Conservation (phyloP, 116 monocot species). For the Dioscorea cayenensis region DNA sequence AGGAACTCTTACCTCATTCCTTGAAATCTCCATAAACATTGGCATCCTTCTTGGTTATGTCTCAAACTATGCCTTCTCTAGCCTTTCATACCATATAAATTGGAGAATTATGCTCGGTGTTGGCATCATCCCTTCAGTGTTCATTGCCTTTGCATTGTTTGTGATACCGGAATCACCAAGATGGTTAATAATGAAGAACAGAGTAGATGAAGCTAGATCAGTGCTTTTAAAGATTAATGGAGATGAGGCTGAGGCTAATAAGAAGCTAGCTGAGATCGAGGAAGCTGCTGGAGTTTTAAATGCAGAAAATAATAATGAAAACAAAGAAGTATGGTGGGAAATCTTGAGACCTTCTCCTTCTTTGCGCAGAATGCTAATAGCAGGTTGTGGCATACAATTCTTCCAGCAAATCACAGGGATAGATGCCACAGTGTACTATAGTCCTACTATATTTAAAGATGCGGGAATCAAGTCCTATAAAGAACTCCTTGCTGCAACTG, state of each 20-base stretch:
- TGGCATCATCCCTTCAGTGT: conserved; percentile 81
- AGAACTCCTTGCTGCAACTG: conserved; percentile 76
- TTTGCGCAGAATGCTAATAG: conserved; percentile 70
- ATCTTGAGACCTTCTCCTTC: conserved; percentile 64
- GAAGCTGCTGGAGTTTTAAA: conserved; percentile 34
- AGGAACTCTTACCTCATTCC: conserved; percentile 85
- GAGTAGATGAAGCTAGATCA: conserved; percentile 60
- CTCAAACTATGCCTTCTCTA: conserved; percentile 84
- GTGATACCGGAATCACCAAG: conserved; percentile 93
- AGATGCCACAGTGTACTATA: conserved; percentile 93
- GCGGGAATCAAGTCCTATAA: conserved; percentile 69
- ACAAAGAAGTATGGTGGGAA: conserved; percentile 60
- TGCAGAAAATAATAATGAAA: conserved; percentile 17
- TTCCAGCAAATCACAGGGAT: conserved; percentile 95
- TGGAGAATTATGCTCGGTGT: conserved; percentile 96
- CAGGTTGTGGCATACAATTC: conserved; percentile 82
- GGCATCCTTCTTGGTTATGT: conserved; percentile 94
- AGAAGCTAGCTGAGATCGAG: conserved; percentile 67
- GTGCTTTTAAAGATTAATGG: conserved; percentile 58
- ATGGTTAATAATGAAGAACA: conserved; percentile 80
- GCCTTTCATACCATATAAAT: conserved; percentile 59
- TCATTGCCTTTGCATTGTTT: conserved; percentile 64
- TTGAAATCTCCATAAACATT: conserved; percentile 87
- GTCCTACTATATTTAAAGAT: conserved; percentile 81
- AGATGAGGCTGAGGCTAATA: conserved; percentile 45